phyloP scores from a whole-genome alignment of 2,329 filamentous ascomycete species.

The Diatrype stigma region DNA sequence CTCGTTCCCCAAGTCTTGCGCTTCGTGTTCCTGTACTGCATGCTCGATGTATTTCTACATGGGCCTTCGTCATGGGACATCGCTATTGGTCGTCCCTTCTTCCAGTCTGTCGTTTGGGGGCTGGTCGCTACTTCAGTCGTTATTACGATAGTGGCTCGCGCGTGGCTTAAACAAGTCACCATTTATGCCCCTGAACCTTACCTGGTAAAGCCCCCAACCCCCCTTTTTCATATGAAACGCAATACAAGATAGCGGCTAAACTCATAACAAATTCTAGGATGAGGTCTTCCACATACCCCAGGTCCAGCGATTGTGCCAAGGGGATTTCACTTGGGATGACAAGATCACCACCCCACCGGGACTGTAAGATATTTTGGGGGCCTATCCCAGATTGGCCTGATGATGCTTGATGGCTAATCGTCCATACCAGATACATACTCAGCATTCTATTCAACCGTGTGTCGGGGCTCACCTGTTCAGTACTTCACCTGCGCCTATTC shows the following conservation, averaged over 20 bases:
- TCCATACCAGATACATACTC: slow-evolving; percentile 27
- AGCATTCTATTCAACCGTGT: slow-evolving; percentile 37
- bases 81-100: not conserved
- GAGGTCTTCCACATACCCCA: slow-evolving; percentile 89
- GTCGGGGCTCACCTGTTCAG: slow-evolving; percentile 30
- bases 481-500: slow-evolving; percentile 42
- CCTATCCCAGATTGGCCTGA: slow-evolving; percentile 9
- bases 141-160: slow-evolving; percentile 18
- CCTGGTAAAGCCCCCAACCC: slow-evolving; percentile 37
- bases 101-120: not conserved
- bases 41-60: not conserved
- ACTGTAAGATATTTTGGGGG: slow-evolving; percentile 48
- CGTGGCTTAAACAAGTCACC: slow-evolving; percentile 38
- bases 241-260: not conserved
- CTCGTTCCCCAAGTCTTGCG: slow-evolving; percentile 8
- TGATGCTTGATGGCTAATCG: slow-evolving; percentile 15
- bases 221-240: not conserved
- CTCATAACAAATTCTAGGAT: slow-evolving; percentile 50
- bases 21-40: slow-evolving; percentile 7
- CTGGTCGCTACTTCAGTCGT: not conserved
- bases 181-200: slow-evolving; percentile 48
- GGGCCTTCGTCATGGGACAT: not conserved
- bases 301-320: slow-evolving; percentile 79
- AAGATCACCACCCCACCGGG: slow-evolving; percentile 97
- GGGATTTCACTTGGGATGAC: slow-evolving; percentile 78